Evolutionary conservation across 306 rosid genomes (phyloP), one percentile per base, ranked within the genome.

Genomic region (Astragalus glycyphyllos): DNA sequence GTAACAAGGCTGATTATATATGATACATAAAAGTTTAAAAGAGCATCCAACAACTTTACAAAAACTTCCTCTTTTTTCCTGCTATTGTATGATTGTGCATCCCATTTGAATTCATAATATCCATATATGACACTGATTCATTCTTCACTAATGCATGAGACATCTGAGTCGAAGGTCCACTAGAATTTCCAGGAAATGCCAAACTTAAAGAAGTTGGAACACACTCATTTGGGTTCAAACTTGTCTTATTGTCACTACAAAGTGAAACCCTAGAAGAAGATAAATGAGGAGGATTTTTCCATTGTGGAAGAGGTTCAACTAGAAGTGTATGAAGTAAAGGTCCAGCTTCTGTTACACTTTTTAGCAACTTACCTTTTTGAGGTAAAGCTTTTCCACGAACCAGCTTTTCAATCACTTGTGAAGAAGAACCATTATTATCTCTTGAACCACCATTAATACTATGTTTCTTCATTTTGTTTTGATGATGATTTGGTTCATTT

Each of bases 291-390:
- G 86, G 87, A 11, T 72, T 84, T 68, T 38, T 67, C 92, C 89
- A 76, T 12, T 48, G 65, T 0, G 84, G 87, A 56, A 57, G 68
- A 8, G 89, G 83, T 3, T 79, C 77, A 69, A 78, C 34, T 12
- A 78, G 74, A 59, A 86, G 85, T 62, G 92, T 75, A 37, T 82
- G 79, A 73, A 87, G 89, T 74, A 87, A 61, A 13, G 89, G 87
- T 6, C 84, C 82, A 54, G 79, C 71, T 47, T 75, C 84, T 51
- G 83, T 20, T 1, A 82, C 89, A 79, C 77, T 78, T 79, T 68
- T 71, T 35, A 71, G 57, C 41, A 86, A 46, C 44, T 77, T 84
- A 35, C 91, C 91, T 32, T 82, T 80, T 48, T 72, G 72, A 35
- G 92, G 87, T 65, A 87, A 75, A 0, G 83, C 60, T 32, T 78